These are phyloP conservation scores for Corylus heterophylla DNA, from an alignment of 306 rosid genomes.

Conservation along the genomic window DNA sequence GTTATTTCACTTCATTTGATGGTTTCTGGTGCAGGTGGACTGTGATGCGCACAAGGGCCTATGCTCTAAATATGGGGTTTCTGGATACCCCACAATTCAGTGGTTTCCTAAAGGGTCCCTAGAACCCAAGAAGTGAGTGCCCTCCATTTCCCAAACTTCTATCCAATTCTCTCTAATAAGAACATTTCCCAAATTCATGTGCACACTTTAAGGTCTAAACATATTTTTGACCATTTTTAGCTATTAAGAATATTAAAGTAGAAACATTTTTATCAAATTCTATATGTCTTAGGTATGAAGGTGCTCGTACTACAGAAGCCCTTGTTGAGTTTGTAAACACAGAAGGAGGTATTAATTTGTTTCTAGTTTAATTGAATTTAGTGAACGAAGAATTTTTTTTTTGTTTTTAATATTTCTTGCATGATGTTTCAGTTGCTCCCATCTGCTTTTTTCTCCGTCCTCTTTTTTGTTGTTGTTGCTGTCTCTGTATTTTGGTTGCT, in stretches of 20 bases:
- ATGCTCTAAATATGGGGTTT: constrained; percentile 75
- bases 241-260: constrained; percentile 4
- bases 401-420: constrained; percentile 4
- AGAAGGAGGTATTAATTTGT: constrained; percentile 60
- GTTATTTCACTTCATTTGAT: neutral
- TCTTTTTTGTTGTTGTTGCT: neutral
- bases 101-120: constrained; percentile 90
- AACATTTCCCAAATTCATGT: neutral
- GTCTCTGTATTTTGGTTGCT: neutral
- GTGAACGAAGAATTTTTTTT: neutral
- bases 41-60: constrained; percentile 85
- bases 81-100: constrained; percentile 82
- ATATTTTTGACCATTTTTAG: neutral
- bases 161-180: neutral
- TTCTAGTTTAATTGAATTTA: constrained; percentile 1
- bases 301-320: constrained; percentile 75
- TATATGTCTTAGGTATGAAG: constrained; percentile 62
- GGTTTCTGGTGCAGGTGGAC: constrained; percentile 58
- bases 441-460: neutral
- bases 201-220: neutral
- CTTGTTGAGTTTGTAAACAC: constrained; percentile 70
- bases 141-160: neutral
- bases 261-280: constrained; percentile 24
- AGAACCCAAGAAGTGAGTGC: constrained; percentile 72
- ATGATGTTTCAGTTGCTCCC: constrained; percentile 13